These are phyloP conservation scores for Cytospora leucostoma DNA, from an alignment of 2,329 filamentous ascomycete species.

Conservation along the genomic window DNA sequence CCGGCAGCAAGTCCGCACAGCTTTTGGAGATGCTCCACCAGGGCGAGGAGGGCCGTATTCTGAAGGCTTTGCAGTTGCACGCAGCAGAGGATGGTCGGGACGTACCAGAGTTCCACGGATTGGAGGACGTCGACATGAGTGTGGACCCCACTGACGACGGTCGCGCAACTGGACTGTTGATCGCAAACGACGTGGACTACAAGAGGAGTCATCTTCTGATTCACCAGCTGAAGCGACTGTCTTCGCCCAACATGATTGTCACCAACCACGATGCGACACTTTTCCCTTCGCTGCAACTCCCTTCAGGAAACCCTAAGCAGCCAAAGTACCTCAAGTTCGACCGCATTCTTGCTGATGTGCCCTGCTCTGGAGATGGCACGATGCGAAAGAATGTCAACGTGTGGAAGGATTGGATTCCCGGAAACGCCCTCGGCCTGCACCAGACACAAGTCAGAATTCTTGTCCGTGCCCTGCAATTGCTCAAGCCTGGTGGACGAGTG, in stretches of 20 bases:
- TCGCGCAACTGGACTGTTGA: constrained; percentile 83
- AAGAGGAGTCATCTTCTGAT: constrained; percentile 96
- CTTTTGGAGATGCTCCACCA: constrained; percentile 90
- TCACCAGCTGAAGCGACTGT: constrained; percentile 95
- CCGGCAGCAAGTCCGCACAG: constrained; percentile 95
- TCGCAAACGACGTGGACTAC: constrained; percentile 96
- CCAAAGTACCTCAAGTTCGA: constrained; percentile 89
- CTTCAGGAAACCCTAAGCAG: constrained; percentile 54
- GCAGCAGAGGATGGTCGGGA: constrained; percentile 62
- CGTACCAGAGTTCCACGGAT: constrained; percentile 49
- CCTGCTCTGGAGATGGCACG: constrained; percentile 94
- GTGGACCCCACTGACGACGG: constrained; percentile 73
- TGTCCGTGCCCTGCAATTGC: constrained; percentile 88
- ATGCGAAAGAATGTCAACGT: constrained; percentile 89
- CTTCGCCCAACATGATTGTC: constrained; percentile 93
- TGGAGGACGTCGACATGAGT: constrained; percentile 54
- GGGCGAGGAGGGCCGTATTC: constrained; percentile 85
- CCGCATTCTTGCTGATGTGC: constrained; percentile 92
- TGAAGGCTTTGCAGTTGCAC: constrained; percentile 66
- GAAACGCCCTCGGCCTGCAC: constrained; percentile 84
- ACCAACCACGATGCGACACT: constrained; percentile 97
- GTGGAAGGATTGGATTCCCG: constrained; percentile 93
- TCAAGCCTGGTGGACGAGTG: constrained; percentile 90
- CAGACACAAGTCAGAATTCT: constrained; percentile 86
- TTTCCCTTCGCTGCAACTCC: constrained; percentile 90